Conservation (phyloP, 352 stramenopile genomes). For the Aphanomyces stellatus region DNA sequence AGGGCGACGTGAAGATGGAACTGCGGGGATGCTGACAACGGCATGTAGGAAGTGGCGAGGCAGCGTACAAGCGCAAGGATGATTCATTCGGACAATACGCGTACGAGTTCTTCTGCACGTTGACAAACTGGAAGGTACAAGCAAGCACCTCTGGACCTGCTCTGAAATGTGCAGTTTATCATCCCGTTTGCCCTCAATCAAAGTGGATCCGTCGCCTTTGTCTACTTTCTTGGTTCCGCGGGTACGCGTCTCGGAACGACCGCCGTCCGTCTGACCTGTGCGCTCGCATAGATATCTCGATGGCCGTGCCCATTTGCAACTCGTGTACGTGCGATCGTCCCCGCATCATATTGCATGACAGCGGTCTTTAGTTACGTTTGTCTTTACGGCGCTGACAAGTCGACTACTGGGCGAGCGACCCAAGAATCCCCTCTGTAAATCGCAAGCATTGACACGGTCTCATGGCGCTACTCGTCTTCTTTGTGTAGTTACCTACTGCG, state of each 20-base stretch:
- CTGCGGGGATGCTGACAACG: background rate
- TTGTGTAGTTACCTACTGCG: constrained; percentile 41
- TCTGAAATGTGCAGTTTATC: constrained; percentile 40
- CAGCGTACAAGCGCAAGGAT: constrained; percentile 47
- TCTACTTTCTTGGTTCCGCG: constrained; percentile 63
- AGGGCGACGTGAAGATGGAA: background rate
- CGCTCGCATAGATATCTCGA: constrained; percentile 55
- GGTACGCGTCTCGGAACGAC: constrained; percentile 26
- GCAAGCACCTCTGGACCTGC: background rate
- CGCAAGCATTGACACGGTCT: background rate
- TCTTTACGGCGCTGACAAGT: constrained; percentile 80
- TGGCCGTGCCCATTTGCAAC: constrained; percentile 83
- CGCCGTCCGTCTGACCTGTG: too few species aligned
- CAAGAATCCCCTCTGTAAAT: constrained; percentile 57
- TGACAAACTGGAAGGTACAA: constrained; percentile 69
- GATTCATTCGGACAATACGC: constrained; percentile 47
- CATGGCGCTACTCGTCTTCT: background rate
- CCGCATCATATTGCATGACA: background rate
- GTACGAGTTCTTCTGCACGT: constrained; percentile 36
- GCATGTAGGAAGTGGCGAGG: constrained; percentile 36
- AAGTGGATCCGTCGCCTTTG: constrained; percentile 71
- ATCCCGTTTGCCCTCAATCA: constrained; percentile 78
- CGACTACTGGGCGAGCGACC: constrained; percentile 62
- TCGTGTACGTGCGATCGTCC: constrained; percentile 23
- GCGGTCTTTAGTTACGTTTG: constrained; percentile 45